Evolutionary conservation across 257 asterid species (phyloP).

Genomic region (Plantago elongata): DNA sequence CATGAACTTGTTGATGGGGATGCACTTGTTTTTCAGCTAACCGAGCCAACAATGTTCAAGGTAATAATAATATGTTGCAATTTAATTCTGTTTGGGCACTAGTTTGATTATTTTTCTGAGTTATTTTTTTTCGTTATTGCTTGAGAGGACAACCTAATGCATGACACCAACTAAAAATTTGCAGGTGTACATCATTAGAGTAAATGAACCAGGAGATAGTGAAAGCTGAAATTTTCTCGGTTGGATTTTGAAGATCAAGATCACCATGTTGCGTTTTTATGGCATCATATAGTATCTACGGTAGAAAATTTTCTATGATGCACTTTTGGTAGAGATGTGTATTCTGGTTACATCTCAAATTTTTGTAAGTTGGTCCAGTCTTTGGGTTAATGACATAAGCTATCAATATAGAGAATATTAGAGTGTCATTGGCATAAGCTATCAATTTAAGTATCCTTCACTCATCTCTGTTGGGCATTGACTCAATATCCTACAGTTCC

Average conservation of each 20-base stretch:
- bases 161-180: background rate
- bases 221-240: background rate
- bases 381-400: no score
- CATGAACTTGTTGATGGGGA: conserved; percentile 51
- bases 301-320: background rate
- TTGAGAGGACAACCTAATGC: no score
- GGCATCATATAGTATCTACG: background rate
- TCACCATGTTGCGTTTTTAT: background rate
- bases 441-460: no score
- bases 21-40: conserved; percentile 43
- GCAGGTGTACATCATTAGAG: conserved; percentile 12
- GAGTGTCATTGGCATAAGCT: no score
- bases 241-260: background rate
- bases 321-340: no score
- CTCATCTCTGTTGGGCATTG: no score
- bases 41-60: conserved; percentile 25
- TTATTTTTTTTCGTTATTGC: no score
- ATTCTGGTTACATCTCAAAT: no score
- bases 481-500: no score
- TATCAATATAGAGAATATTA: no score
- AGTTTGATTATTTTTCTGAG: no score
- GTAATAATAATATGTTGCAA: conserved; percentile 11
- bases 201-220: background rate
- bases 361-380: no score
- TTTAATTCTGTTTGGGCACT: background rate